Evolutionary conservation across 2,329 filamentous ascomycete species (phyloP).

Genomic region (Ophiostoma populinum): DNA sequence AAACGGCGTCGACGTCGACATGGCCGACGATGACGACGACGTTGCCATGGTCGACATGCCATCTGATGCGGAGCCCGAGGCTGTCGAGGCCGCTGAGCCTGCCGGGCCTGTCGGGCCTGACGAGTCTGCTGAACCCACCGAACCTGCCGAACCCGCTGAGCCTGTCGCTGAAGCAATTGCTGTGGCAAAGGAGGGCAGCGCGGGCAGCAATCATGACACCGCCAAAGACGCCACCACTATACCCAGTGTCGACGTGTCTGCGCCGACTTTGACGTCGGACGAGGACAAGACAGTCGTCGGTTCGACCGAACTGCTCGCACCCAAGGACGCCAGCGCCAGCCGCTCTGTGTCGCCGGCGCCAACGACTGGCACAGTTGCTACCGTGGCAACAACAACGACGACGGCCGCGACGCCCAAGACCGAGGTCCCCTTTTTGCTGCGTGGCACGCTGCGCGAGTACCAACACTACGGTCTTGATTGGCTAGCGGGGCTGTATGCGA

Average conservation of each 20-base stretch:
- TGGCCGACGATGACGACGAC: slow-evolving; percentile 16
- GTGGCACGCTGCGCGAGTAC: slow-evolving; percentile 83
- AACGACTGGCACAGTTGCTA: slow-evolving; percentile 9
- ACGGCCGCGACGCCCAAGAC: slow-evolving; percentile 31
- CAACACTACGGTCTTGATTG: slow-evolving; percentile 95
- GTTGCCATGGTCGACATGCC: slow-evolving; percentile 14
- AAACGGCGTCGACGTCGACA: not conserved
- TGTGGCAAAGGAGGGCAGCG: slow-evolving; percentile 25
- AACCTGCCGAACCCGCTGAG: not conserved
- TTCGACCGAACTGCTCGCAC: not conserved
- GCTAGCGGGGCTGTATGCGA: slow-evolving; percentile 83
- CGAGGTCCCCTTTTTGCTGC: slow-evolving; percentile 63
- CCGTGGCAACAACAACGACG: not conserved
- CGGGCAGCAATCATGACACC: slow-evolving; percentile 28
- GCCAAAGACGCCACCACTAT: too few relatives aligned
- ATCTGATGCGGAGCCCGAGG: not conserved
- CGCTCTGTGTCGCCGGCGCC: slow-evolving; percentile 17
- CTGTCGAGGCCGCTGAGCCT: not conserved
- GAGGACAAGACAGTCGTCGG: slow-evolving; percentile 18
- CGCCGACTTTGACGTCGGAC: slow-evolving; percentile 34
- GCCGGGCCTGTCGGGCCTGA: not conserved
- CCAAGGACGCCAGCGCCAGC: slow-evolving; percentile 14
- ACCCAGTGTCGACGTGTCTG: too few relatives aligned
- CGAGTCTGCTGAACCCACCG: not conserved
- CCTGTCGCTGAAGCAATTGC: slow-evolving; percentile 7